Evolutionary conservation across 2,329 filamentous ascomycete genomes (phyloP).

Genomic region (Nigrograna mackinnonii): DNA sequence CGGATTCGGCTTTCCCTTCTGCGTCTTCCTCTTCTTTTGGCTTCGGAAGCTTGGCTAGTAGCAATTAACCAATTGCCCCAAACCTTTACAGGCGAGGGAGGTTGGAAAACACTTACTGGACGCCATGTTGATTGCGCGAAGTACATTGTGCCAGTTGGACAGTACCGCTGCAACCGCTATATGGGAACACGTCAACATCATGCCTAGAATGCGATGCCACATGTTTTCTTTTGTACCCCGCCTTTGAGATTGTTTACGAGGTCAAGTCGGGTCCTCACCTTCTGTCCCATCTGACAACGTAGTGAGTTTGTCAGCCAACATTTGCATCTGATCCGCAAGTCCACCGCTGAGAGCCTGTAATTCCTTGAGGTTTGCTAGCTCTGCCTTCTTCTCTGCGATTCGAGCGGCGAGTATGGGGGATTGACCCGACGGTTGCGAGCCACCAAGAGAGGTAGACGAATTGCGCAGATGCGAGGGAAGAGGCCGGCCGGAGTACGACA

Average conservation of each 20-base stretch:
- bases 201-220: no score
- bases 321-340: conserved; percentile 80
- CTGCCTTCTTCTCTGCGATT: conserved; percentile 83
- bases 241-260: conserved; percentile 1
- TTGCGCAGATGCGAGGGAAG: conserved; percentile 68
- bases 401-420: conserved; percentile 73
- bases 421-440: conserved; percentile 55
- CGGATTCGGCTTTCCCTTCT: conserved; percentile 43
- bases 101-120: conserved; percentile 62
- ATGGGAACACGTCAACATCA: conserved; percentile 25
- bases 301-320: conserved; percentile 74
- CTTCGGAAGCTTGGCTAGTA: conserved; percentile 69
- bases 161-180: conserved; percentile 81
- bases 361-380: conserved; percentile 78
- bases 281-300: conserved; percentile 83
- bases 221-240: conserved; percentile 11
- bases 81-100: background rate
- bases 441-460: conserved; percentile 52
- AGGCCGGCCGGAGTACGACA: conserved; percentile 46
- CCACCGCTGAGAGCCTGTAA: conserved; percentile 78
- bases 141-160: conserved; percentile 85
- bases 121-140: conserved; percentile 84
- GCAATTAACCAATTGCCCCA: conserved; percentile 15
- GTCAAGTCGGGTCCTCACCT: conserved; percentile 55
- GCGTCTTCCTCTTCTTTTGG: conserved; percentile 54